Base-by-base conservation (phyloP, 768 basidiomycete species). In the Lyophyllum atratum region DNA sequence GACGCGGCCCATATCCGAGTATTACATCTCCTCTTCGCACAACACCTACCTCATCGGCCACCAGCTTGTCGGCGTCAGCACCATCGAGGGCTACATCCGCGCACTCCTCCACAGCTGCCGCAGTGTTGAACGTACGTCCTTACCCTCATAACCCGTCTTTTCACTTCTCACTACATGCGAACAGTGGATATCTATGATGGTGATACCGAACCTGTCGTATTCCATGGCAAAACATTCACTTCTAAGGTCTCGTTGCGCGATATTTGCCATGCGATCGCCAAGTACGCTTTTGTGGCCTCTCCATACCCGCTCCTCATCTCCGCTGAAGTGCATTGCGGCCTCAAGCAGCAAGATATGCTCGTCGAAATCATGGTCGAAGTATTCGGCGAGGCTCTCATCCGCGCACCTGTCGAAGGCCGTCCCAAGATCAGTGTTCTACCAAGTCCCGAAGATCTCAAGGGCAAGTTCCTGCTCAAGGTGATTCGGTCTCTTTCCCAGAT, bases 161-260 rank as follows among this genome's bases (percentile, higher is more conserved):
- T 31, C 50, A 40, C 26, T 54, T 39, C 39, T 28, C n/a, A 44
- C 55, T 52, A 39, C 58, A 58, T 14, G 12, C 24, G 15, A 53
- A 33, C 37, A 98, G 95, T 98, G 65, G 96, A 98, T 64, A 86
- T 95, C 42, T 97, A 87, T 68, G 93, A 97, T 59, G 95, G 95
- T 11, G 90, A 93, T 29, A 70, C 64, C 2, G 93, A 90, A 59
- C 96, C 96, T 0, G 76, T 91, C 67, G 84, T 98, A 4, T 95
- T 87, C 64, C 95, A 98, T 66, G 93, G 94, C 22, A 89, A 88
- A 55, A 95, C 95, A 0, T 76, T 96, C 43, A 97, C 95, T 0
- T 84, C 86, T 33, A 92, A 91, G 62, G 86, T 97, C 3, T 75
- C 92, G 0, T 79, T 91, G 2, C 85, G 92, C 5, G 91, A 92